A percentile compares a stretch with the other conserved stretches of the same genome.
Evolutionary conservation across 805 yeast genomes (phyloP).

Genomic region (Pichia phayaonensis): DNA sequence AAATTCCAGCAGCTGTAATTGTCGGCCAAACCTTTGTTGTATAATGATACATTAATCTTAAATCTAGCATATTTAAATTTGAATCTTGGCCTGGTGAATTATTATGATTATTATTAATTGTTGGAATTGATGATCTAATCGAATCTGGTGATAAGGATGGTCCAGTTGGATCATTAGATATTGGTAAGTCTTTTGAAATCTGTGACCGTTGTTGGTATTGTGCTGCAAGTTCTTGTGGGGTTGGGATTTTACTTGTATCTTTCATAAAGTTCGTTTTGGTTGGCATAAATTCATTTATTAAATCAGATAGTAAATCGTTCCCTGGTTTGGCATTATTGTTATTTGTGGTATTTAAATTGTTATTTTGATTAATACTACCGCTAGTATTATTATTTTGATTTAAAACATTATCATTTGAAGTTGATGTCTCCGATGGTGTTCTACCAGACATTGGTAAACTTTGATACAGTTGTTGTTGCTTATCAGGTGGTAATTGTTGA

Average conservation of each 20-base stretch:
- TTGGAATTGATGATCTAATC: constrained; percentile 24
- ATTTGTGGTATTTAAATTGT: not conserved
- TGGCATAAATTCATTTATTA: constrained; percentile 9
- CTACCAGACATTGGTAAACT: constrained; percentile 8
- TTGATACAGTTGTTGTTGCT: constrained; percentile 14
- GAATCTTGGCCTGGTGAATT: constrained; percentile 11
- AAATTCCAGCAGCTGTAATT: constrained; percentile 84
- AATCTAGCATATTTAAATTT: constrained; percentile 60
- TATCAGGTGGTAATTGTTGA: constrained; percentile 12
- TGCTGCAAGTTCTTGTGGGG: constrained; percentile 18
- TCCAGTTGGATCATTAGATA: constrained; percentile 3
- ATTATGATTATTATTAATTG: constrained; percentile 13
- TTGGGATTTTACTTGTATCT: constrained; percentile 7
- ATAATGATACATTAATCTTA: constrained; percentile 81
- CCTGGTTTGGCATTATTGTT: not conserved
- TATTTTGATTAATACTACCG: no score
- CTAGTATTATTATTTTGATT: not conserved
- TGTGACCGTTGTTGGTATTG: constrained; percentile 15
- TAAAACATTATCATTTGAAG: not conserved
- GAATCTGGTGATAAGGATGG: constrained; percentile 26
- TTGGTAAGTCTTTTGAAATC: constrained; percentile 3
- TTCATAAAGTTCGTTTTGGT: constrained; percentile 1
- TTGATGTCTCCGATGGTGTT: not conserved
- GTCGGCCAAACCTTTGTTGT: constrained; percentile 79
- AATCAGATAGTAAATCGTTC: constrained; percentile 7